Percentiles rank a stretch among this genome's conserved stretches.
These are phyloP conservation scores for Flagelloscypha sp. DNA, from an alignment of 768 basidiomycete genomes.

Conservation along the genomic window DNA sequence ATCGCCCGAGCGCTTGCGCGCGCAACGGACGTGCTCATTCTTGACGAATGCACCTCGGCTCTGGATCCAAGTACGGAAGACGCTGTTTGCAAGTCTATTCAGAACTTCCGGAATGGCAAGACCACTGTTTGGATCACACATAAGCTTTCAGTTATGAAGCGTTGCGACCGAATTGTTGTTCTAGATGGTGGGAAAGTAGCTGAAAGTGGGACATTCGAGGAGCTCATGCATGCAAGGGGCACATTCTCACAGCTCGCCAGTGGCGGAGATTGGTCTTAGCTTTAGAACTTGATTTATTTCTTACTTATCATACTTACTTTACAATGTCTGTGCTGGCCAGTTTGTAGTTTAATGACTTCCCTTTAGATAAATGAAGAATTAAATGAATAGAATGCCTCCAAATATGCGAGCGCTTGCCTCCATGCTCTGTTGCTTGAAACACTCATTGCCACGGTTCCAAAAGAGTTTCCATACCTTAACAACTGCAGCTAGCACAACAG, in stretches of 20 bases:
- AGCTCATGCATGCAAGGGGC: conserved; percentile 40
- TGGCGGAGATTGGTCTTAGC: conserved; percentile 54
- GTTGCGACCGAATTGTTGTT: conserved; percentile 63
- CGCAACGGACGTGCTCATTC: conserved; percentile 46
- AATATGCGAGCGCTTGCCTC: no score
- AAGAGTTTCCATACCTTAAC: no score
- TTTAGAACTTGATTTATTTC: no score
- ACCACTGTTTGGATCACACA: conserved; percentile 71
- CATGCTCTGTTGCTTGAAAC: no score
- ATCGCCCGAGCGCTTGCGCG: conserved; percentile 61
- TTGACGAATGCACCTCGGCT: conserved; percentile 71
- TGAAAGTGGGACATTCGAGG: conserved; percentile 51
- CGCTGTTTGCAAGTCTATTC: conserved; percentile 54
- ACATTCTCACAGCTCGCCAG: conserved; percentile 49
- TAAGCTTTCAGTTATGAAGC: conserved; percentile 59
- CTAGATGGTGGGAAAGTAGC: conserved; percentile 48
- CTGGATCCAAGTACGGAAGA: conserved; percentile 58
- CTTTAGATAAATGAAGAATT: no score
- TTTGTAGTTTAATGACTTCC: no score
- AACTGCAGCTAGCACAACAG: conserved; percentile 5
- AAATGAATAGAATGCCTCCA: no score
- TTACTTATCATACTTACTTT: no score
- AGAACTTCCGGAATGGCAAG: conserved; percentile 43
- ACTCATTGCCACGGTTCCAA: no score
- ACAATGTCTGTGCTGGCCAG: no score